Conservation (phyloP, 2,329 filamentous ascomycete genomes). For the Onygenales sp. region DNA sequence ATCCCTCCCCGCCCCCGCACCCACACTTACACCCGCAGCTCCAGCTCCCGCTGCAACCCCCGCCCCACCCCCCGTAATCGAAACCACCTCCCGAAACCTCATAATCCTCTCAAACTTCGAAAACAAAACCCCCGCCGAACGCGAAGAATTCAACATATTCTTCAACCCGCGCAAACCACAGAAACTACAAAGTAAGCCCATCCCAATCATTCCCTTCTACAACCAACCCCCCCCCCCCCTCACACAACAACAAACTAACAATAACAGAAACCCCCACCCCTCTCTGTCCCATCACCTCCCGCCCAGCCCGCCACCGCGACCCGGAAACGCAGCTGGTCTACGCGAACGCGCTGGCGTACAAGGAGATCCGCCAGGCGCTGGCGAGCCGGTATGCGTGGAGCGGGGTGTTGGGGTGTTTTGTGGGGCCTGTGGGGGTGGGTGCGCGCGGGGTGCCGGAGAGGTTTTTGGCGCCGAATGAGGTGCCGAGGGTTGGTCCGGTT, state of each 20-base stretch:
- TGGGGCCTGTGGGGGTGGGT: conserved; percentile 51
- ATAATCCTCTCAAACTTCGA: conserved; percentile 52
- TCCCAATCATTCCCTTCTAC: not conserved
- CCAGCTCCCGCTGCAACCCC: too few relatives aligned
- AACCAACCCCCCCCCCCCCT: not conserved
- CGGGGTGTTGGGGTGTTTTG: conserved; percentile 68
- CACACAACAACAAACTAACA: conserved; percentile 3
- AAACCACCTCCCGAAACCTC: conserved; percentile 36
- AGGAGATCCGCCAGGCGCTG: conserved; percentile 64
- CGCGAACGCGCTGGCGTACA: conserved; percentile 66
- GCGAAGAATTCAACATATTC: conserved; percentile 44
- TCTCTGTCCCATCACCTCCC: conserved; percentile 74
- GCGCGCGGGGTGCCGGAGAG: conserved; percentile 72
- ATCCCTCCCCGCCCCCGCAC: not conserved
- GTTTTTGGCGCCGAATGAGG: conserved; percentile 42
- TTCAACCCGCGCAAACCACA: conserved; percentile 43
- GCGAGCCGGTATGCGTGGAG: conserved; percentile 76
- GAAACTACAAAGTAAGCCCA: conserved; percentile 38
- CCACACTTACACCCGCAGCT: not conserved
- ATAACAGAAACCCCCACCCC: conserved; percentile 35
- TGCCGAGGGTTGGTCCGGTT: conserved; percentile 5
- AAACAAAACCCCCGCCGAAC: conserved; percentile 44
- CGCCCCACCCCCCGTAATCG: conserved; percentile 5
- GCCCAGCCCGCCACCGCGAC: conserved; percentile 73
- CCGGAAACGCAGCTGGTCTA: conserved; percentile 76